These are phyloP conservation scores for Boehmeria nivea DNA, from an alignment of 306 rosid species.

Conservation along the genomic window DNA sequence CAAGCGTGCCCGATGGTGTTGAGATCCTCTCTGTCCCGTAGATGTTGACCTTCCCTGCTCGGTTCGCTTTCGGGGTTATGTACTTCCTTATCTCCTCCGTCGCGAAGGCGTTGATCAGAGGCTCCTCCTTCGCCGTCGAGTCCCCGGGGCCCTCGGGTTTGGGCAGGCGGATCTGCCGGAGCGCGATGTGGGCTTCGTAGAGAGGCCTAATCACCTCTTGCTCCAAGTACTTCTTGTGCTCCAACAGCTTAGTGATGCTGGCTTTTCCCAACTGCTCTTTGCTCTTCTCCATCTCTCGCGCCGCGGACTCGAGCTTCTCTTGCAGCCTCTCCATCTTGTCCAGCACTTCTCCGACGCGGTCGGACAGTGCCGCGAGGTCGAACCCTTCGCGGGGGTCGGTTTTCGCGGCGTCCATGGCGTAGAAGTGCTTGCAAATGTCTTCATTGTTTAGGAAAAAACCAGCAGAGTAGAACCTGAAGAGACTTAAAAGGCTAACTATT, in stretches of 20 bases:
- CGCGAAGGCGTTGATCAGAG: conserved; percentile 65
- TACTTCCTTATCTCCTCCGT: conserved; percentile 86
- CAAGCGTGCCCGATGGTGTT: conserved; percentile 93
- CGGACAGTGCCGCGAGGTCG: conserved; percentile 52
- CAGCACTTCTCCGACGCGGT: conserved; percentile 60
- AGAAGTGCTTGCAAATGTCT: conserved; percentile 53
- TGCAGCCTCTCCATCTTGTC: conserved; percentile 55
- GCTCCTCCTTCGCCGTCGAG: conserved; percentile 60
- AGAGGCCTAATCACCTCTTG: conserved; percentile 76
- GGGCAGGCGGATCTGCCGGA: conserved; percentile 64
- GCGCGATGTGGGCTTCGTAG: conserved; percentile 57
- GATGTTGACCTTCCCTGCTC: conserved; percentile 49
- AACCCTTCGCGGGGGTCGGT: conserved; percentile 46
- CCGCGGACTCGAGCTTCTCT: conserved; percentile 54
- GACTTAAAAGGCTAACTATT: conserved; percentile 52
- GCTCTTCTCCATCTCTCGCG: conserved; percentile 54
- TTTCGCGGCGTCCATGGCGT: conserved; percentile 47
- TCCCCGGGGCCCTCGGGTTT: conserved; percentile 41
- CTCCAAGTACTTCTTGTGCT: conserved; percentile 52
- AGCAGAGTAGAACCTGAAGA: conserved; percentile 59
- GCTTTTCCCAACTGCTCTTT: conserved; percentile 29
- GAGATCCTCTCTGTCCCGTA: conserved; percentile 53
- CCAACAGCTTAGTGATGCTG: conserved; percentile 28
- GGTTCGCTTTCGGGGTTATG: conserved; percentile 75
- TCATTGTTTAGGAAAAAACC: conserved; percentile 65